Evolutionary conservation across 2,329 filamentous ascomycete species (phyloP), one percentile per base, ranked within the genome.

Genomic region (Alternaria sp.): DNA sequence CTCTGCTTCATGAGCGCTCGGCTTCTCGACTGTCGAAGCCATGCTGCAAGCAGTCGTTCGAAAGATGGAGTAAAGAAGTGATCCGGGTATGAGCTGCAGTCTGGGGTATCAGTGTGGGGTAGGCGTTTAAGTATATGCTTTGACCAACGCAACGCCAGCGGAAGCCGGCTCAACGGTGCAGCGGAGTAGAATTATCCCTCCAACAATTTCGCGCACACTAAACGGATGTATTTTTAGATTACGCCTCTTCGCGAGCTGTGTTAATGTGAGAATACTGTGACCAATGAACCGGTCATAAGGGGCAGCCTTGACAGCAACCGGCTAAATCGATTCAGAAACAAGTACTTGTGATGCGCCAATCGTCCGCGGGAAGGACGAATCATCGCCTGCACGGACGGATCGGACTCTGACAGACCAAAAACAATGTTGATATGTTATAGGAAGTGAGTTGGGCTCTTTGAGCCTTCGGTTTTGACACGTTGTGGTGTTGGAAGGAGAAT

Each of bases 21-120:
- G n/a, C 44, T 69, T 69, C 51, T 67, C 60, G 45, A 26, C 58
- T 31, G 46, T 54, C 24, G 62, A 65, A 40, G 65, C 61, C 66
- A 69, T 69, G 17, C 17, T 56, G 44, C 34, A 7, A 42, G n/a
- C 23, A 54, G 34, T 41, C 48, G 10, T 44, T 26, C 3, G 3
- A 17, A 42, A 42, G 11, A 21, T 28, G 36, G n/a, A 13, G 31
- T 23, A 51, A 40, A 42, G 42, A 51, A 42, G 31, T 33, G 40
- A 34, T 56, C 53, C 48, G 54, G 60, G 52, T 49, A 56, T 41
- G 33, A 7, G n/a, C 6, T 44, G 8, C 11, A 40, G 5, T 23
- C 51, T 63, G 57, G 64, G 62, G 60, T 51, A 53, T 40, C 29
- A 41, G 9, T 24, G 33, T 54, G 51, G 55, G 55, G 55, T 54